These are phyloP conservation scores for Euphorbia celastroides DNA, from an alignment of 441 rosid genomes.

Conservation along the genomic window DNA sequence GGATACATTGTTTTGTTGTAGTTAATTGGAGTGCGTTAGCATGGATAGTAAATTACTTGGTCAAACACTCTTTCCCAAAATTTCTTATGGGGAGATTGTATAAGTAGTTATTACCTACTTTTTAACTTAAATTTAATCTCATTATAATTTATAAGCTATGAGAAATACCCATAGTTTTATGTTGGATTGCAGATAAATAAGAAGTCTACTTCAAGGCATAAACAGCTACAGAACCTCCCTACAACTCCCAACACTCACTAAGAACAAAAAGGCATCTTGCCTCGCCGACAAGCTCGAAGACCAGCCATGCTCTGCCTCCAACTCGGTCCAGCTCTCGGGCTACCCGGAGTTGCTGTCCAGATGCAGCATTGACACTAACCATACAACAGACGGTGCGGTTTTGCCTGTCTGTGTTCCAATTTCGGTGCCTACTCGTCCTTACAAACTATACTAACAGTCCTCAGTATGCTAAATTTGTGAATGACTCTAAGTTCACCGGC, in stretches of 20 bases:
- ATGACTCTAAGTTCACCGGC: slow-evolving; percentile 52
- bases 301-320: slow-evolving; percentile 36
- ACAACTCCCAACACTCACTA: slow-evolving; percentile 38
- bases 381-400: slow-evolving; percentile 45
- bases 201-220: slow-evolving; percentile 64
- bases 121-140: not conserved
- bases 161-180: too few relatives aligned
- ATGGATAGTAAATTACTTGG: too few relatives aligned
- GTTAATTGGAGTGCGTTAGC: too few relatives aligned
- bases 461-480: slow-evolving; percentile 37
- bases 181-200: slow-evolving; percentile 21
- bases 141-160: too few relatives aligned
- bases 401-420: slow-evolving; percentile 62
- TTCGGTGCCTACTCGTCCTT: slow-evolving; percentile 50
- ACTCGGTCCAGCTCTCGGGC: slow-evolving; percentile 31
- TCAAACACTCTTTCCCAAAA: too few relatives aligned
- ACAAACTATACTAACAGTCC: slow-evolving; percentile 59
- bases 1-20: too few relatives aligned
- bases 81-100: too few relatives aligned
- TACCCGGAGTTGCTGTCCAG: slow-evolving; percentile 40
- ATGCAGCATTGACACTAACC: slow-evolving; percentile 50
- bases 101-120: too few relatives aligned
- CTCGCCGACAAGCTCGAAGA: slow-evolving; percentile 48
- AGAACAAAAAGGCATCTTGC: slow-evolving; percentile 58
- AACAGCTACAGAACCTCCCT: slow-evolving; percentile 52